phyloP scores from a whole-genome alignment of 2,329 filamentous ascomycete species.

The Xylaria sp. region DNA sequence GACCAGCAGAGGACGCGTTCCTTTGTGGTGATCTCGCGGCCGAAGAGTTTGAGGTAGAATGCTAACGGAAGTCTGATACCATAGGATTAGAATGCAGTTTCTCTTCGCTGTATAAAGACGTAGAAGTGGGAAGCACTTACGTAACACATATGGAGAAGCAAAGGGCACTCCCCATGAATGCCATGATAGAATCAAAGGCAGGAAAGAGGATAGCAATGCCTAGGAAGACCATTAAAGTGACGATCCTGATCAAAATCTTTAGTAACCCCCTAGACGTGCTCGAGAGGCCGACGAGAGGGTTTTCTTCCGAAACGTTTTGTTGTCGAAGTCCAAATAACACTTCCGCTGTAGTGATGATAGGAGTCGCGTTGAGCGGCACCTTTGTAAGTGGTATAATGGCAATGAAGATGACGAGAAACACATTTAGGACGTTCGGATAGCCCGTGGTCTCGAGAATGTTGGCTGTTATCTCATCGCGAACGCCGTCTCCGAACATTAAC shows the following conservation, averaged over 20 bases:
- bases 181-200: constrained; percentile 88
- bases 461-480: constrained; percentile 86
- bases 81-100: neutral
- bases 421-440: constrained; percentile 75
- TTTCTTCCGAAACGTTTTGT: constrained; percentile 51
- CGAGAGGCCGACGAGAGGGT: constrained; percentile 58
- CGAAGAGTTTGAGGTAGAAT: constrained; percentile 91
- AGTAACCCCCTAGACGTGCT: constrained; percentile 62
- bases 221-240: constrained; percentile 74
- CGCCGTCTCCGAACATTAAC: constrained; percentile 93
- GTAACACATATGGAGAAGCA: constrained; percentile 96
- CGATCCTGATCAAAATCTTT: constrained; percentile 66
- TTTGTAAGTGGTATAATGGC: constrained; percentile 95
- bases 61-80: constrained; percentile 71
- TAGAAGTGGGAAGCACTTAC: constrained; percentile 42
- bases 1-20: constrained; percentile 73
- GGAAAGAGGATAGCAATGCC: constrained; percentile 73
- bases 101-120: neutral
- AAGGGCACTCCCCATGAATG: constrained; percentile 84
- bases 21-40: constrained; percentile 65
- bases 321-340: constrained; percentile 73
- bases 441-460: constrained; percentile 79
- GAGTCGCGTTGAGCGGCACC: constrained; percentile 86
- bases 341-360: constrained; percentile 85
- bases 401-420: constrained; percentile 84